phyloP scores from a whole-genome alignment of 495 filamentous ascomycete genomes.

The Geoglossum glabrum region DNA sequence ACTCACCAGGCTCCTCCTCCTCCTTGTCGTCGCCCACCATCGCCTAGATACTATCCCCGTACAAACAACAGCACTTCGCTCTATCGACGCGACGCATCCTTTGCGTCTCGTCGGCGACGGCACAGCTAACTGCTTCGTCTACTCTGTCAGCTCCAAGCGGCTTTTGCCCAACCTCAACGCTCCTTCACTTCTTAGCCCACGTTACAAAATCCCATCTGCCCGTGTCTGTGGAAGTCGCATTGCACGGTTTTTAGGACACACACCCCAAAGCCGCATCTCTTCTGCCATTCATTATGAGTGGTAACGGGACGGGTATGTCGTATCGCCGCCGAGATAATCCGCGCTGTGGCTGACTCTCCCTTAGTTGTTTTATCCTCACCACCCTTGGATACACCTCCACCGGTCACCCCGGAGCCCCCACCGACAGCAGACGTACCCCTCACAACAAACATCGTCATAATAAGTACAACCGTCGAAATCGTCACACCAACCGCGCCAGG shows the following conservation, averaged over 20 bases:
- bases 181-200: no score
- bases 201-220: no score
- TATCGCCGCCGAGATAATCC: not conserved
- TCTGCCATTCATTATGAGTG: not conserved
- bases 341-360: not conserved
- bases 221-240: not conserved
- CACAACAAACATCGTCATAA: not conserved
- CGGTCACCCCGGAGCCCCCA: not conserved
- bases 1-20: no score
- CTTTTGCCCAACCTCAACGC: no score
- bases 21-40: not conserved
- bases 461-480: not conserved
- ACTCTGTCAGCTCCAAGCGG: no score
- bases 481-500: not conserved
- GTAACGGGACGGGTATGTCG: not conserved
- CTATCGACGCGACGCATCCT: not conserved
- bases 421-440: not conserved
- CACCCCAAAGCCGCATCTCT: not conserved
- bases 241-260: not conserved
- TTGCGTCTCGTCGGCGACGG: not conserved
- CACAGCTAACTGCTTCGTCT: no score
- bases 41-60: no score
- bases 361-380: constrained; percentile 31
- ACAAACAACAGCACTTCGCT: not conserved
- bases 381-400: constrained; percentile 14